These are phyloP conservation scores for Arthrobotrys sphaeroides DNA, from an alignment of 2,329 filamentous ascomycete genomes.

Conservation along the genomic window DNA sequence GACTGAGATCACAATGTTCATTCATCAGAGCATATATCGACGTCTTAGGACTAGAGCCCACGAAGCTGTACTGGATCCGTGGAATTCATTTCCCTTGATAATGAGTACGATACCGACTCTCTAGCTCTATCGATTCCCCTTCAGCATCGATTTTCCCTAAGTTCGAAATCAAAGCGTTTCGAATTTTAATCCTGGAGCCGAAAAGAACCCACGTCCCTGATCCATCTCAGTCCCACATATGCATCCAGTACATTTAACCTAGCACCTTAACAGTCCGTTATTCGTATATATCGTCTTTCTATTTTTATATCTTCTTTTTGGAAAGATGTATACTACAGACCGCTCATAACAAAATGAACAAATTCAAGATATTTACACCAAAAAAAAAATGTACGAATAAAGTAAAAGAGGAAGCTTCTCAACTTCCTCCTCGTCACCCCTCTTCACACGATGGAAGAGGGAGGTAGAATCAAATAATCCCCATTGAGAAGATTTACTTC, in stretches of 20 bases:
- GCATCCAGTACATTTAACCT: background rate
- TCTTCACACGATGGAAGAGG: background rate
- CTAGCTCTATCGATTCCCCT: too few relatives aligned
- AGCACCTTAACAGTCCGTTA: background rate
- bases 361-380: slow-evolving; percentile 34
- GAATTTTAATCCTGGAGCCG: too few relatives aligned
- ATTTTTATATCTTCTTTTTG: slow-evolving; percentile 2
- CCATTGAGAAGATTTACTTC: slow-evolving; percentile 59
- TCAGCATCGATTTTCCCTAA: too few relatives aligned
- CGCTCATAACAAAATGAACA: slow-evolving; percentile 11
- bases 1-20: too few relatives aligned
- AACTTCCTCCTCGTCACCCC: too few relatives aligned
- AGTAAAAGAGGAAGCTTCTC: background rate
- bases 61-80: too few relatives aligned
- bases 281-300: background rate
- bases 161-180: too few relatives aligned
- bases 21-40: too few relatives aligned
- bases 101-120: too few relatives aligned
- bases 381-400: background rate
- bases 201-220: too few relatives aligned
- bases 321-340: slow-evolving; percentile 18
- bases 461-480: background rate
- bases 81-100: too few relatives aligned
- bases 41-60: too few relatives aligned
- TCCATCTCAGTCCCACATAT: background rate